A percentile compares a stretch with the other conserved stretches of the same genome.
phyloP scores from a whole-genome alignment of 2,329 filamentous ascomycete genomes.

The Apiospora sp. region DNA sequence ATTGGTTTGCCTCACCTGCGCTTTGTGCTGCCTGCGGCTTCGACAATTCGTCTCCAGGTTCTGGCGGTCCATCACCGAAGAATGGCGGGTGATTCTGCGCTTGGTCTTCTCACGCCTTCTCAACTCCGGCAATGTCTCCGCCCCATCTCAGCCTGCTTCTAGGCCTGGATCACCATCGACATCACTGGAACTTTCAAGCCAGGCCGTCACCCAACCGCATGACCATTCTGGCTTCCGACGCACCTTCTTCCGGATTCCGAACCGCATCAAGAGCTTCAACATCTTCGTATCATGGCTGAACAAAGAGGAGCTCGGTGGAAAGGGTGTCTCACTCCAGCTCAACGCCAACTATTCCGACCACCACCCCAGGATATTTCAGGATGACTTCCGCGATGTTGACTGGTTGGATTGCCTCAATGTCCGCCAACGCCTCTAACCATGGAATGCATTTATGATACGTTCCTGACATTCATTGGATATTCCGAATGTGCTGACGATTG shows the following conservation, averaged over 20 bases:
- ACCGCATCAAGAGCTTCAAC: conserved; percentile 21
- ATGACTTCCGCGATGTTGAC: neutral
- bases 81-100: conserved; percentile 10
- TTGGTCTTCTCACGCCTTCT: neutral
- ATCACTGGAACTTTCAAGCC: conserved; percentile 5
- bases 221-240: neutral
- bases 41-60: conserved; percentile 13
- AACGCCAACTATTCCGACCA: conserved; percentile 19
- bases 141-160: neutral
- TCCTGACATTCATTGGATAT: neutral
- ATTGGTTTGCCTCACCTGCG: conserved; percentile 5
- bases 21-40: neutral
- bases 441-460: conserved; percentile 3
- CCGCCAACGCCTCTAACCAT: conserved; percentile 18
- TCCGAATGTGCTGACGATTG: conserved; percentile 5
- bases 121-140: neutral
- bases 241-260: conserved; percentile 10
- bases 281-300: conserved; percentile 26
- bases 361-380: neutral
- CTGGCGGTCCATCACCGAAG: conserved; percentile 10
- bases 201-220: neutral
- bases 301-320: conserved; percentile 18
- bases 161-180: neutral
- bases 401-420: conserved; percentile 24
- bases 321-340: conserved; percentile 25